Conservation (phyloP, 176 grass and related monocot species). For the Secale cereale region DNA sequence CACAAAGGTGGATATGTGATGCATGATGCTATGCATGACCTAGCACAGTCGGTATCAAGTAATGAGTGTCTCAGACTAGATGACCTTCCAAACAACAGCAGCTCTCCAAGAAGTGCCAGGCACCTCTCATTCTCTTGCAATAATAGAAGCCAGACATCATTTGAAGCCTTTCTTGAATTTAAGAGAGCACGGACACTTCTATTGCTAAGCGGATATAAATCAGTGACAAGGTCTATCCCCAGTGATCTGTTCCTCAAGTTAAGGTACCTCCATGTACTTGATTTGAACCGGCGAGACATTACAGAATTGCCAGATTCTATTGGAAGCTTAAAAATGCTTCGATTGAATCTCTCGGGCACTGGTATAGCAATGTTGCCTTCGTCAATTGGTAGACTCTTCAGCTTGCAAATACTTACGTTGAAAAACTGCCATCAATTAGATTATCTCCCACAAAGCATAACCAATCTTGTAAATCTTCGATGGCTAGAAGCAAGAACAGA, state of each 20-base stretch:
- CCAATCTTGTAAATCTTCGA: conserved; percentile 42
- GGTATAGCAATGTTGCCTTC: conserved; percentile 38
- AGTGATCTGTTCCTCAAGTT: conserved; percentile 51
- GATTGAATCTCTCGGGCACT: conserved; percentile 55
- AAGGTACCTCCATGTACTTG: conserved; percentile 52
- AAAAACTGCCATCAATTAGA: conserved; percentile 40
- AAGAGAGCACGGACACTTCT: conserved; percentile 58
- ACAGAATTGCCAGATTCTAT: conserved; percentile 58
- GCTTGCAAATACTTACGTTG: conserved; percentile 61
- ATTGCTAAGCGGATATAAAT: conserved; percentile 58
- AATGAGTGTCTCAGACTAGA: conserved; percentile 60
- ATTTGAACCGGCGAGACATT: conserved; percentile 53
- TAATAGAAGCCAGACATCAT: conserved; percentile 34
- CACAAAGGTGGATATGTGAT: conserved; percentile 69
- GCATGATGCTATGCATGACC: conserved; percentile 81
- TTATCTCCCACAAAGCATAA: conserved; percentile 48
- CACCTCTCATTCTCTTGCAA: conserved; percentile 70
- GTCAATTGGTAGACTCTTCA: conserved; percentile 51
- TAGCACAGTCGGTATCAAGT: conserved; percentile 57
- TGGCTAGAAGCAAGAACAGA: conserved; percentile 53
- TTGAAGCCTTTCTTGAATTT: conserved; percentile 49
- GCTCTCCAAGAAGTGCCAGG: conserved; percentile 24
- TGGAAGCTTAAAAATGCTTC: conserved; percentile 69
- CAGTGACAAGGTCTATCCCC: conserved; percentile 32
- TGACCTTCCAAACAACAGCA: conserved; percentile 1